Conservation (phyloP, 2,329 filamentous ascomycete species). For the Oidium heveae region DNA sequence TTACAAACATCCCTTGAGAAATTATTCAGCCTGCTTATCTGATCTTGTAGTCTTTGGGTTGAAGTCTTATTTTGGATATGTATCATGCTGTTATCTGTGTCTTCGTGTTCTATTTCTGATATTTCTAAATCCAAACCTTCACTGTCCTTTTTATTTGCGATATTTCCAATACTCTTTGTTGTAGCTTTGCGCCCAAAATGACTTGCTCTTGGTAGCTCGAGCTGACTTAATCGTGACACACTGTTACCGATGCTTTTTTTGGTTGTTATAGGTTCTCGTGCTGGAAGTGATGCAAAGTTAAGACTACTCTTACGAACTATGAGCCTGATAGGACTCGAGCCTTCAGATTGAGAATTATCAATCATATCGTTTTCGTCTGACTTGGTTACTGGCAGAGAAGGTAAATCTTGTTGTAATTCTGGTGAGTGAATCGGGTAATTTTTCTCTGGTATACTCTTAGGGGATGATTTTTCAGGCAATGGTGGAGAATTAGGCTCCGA, state of each 20-base stretch:
- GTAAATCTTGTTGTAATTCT: background rate
- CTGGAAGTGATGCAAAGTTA: conserved; percentile 79
- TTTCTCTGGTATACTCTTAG: background rate
- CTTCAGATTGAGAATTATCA: conserved; percentile 38
- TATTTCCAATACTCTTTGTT: conserved; percentile 41
- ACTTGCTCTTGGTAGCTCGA: conserved; percentile 48
- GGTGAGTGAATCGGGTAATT: background rate
- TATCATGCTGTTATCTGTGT: conserved; percentile 23
- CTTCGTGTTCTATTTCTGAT: conserved; percentile 12
- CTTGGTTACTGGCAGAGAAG: background rate
- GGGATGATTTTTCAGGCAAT: background rate
- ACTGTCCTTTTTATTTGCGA: conserved; percentile 20
- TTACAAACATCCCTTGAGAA: conserved; percentile 16
- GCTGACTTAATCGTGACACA: conserved; percentile 50
- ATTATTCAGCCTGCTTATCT: conserved; percentile 52
- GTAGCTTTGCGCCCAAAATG: conserved; percentile 50
- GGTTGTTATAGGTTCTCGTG: conserved; percentile 59
- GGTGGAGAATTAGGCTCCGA: background rate
- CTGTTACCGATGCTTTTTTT: conserved; percentile 64
- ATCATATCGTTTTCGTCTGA: conserved; percentile 5
- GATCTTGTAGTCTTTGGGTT: conserved; percentile 80
- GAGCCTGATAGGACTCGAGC: conserved; percentile 49
- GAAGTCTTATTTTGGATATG: conserved; percentile 61
- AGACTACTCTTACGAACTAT: conserved; percentile 78
- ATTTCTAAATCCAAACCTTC: conserved; percentile 18